These are phyloP conservation scores for Monilinia polystroma DNA, from an alignment of 2,329 filamentous ascomycete species.

Conservation along the genomic window DNA sequence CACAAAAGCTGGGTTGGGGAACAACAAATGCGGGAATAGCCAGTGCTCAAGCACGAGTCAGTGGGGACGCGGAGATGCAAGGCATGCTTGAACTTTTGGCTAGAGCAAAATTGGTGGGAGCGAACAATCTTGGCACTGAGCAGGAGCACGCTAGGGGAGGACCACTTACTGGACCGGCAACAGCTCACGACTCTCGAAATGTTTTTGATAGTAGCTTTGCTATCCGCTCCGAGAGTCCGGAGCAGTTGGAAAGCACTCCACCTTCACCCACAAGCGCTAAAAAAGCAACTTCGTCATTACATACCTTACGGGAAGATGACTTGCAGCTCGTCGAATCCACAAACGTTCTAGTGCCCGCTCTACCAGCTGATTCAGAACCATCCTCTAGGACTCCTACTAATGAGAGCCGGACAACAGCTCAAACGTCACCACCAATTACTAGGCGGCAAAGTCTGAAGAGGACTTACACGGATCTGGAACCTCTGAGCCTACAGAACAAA, in stretches of 20 bases:
- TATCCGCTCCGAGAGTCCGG: conserved; percentile 52
- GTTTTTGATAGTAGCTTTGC: conserved; percentile 82
- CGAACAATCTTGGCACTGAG: conserved; percentile 57
- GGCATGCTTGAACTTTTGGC: conserved; percentile 87
- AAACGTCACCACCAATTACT: conserved; percentile 55
- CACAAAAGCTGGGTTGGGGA: conserved; percentile 76
- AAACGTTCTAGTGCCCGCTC: conserved; percentile 30
- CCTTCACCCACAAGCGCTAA: conserved; percentile 32
- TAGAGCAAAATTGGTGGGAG: conserved; percentile 74
- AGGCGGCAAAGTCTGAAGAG: conserved; percentile 73
- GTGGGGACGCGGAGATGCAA: conserved; percentile 82
- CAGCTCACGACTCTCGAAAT: conserved; percentile 66
- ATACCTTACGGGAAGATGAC: conserved; percentile 25
- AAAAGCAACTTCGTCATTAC: conserved; percentile 24
- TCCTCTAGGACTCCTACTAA: conserved; percentile 57
- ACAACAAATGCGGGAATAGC: conserved; percentile 71
- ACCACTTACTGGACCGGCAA: conserved; percentile 78
- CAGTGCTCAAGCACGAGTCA: conserved; percentile 77
- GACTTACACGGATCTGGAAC: conserved; percentile 80
- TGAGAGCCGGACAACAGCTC: conserved; percentile 53
- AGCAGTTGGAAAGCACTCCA: conserved; percentile 41
- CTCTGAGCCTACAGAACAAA: conserved; percentile 74
- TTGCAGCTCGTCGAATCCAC: conserved; percentile 28
- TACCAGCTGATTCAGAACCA: conserved; percentile 44
- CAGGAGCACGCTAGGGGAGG: conserved; percentile 49